These are phyloP conservation scores for Auricularia sp. DNA, from an alignment of 768 basidiomycete genomes.

Conservation along the genomic window DNA sequence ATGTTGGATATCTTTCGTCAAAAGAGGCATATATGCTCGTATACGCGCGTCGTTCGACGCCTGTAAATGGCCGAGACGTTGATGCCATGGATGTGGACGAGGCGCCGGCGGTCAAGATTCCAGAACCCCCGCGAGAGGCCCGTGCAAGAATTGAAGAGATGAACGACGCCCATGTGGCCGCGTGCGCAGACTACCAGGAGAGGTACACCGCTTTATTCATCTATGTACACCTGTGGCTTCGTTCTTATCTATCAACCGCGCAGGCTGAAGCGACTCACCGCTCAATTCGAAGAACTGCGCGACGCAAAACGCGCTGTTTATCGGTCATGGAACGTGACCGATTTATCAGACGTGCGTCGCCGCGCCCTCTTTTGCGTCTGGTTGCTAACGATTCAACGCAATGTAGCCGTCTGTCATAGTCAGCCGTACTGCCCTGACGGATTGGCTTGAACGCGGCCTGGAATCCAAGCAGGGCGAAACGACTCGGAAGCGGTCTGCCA, in stretches of 20 bases:
- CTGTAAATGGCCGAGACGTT: background rate
- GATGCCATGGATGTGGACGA: background rate
- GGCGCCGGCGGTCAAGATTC: constrained; percentile 9
- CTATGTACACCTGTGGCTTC: constrained; percentile 7
- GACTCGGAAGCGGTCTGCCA: background rate
- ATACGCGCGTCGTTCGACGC: constrained; percentile 47
- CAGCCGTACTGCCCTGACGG: constrained; percentile 48
- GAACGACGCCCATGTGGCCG: constrained; percentile 46
- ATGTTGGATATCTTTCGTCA: constrained; percentile 46
- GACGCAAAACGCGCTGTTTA: constrained; percentile 51
- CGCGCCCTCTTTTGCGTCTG: background rate
- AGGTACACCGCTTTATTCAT: constrained; percentile 28
- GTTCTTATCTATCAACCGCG: constrained; percentile 27
- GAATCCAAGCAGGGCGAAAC: background rate
- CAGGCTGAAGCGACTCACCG: constrained; percentile 22
- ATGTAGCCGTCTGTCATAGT: constrained; percentile 47
- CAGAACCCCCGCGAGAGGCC: constrained; percentile 47
- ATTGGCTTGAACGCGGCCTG: constrained; percentile 42
- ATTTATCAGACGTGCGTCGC: constrained; percentile 36
- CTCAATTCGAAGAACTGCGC: constrained; percentile 41
- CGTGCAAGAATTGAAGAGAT: constrained; percentile 40
- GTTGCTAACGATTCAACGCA: background rate
- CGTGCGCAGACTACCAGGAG: constrained; percentile 37
- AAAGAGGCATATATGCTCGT: constrained; percentile 95
- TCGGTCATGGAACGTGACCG: constrained; percentile 46